Base-by-base conservation (phyloP, 2,329 filamentous ascomycete species). In the Claviceps lovelessii region DNA sequence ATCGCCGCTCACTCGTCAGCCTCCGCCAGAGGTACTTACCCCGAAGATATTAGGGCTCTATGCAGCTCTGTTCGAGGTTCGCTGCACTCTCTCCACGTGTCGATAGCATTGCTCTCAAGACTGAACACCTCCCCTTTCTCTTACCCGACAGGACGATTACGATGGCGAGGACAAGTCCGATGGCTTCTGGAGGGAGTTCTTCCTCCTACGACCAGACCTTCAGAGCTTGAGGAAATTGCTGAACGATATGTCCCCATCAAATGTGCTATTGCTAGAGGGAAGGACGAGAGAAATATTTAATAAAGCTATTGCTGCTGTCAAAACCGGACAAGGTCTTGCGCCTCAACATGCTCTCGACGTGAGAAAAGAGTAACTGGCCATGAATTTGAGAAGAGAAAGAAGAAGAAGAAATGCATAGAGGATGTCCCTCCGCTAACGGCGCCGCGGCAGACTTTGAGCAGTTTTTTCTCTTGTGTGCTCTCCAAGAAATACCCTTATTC, bases 101-200 rank as follows among this genome's bases (percentile, higher is more conserved):
- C 39, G 53, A 62, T 51, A 41, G 39, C 15, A 31, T 58, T 56
- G 33, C 60, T 55, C 49, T 61, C 57, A 49, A 63, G 60, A 63
- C 63, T 68, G 64, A 70, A 60, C 57, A 58, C 10, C 13, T n/a
- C 41, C 41, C n/a, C 15, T 19, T 42, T 45, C 59, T 49, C 52
- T 41, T 31, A 54, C 52, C 54, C 31, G 55, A 44, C 51, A 54
- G 59, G 67, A 86, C 72, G 81, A 85, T 59, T 79, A 83, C 54
- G 78, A 86, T 57, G 79, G 82, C 56, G 70, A 74, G 52, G 85
- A 90, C 33, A 85, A 85, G 58, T 80, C 88, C 0, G 89, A 95
- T 57, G 91, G 90, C 47, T 98, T 96, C 72, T 98, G 93, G 93
- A 79, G 82, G 61, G 93, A 96, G 70, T 90, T 98, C 72, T 98